A percentile compares a stretch with the other conserved stretches of the same genome.
These are phyloP conservation scores for Talaromyces amestolkiae DNA, from an alignment of 2,329 filamentous ascomycete genomes.

Conservation along the genomic window DNA sequence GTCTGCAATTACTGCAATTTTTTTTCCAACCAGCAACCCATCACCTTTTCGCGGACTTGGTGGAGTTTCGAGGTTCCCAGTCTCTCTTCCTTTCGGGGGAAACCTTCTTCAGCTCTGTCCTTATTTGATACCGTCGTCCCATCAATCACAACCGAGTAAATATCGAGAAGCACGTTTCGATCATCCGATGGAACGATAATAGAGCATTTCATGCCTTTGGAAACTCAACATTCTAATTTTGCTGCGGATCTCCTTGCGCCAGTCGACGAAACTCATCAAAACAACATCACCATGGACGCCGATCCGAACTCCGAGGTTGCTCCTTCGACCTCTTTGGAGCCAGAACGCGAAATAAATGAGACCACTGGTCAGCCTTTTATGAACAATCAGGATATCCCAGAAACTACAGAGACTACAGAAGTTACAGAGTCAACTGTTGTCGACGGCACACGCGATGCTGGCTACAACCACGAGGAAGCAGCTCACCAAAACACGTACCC, in stretches of 20 bases:
- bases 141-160: not conserved
- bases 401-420: not conserved
- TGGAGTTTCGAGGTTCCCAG: not conserved
- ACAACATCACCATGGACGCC: conserved; percentile 13
- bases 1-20: not conserved
- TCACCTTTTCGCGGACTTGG: not conserved
- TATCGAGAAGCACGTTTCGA: not conserved
- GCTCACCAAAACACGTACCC: conserved; percentile 40
- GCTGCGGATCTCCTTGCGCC: not conserved
- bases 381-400: conserved; percentile 5
- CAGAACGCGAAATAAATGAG: not conserved
- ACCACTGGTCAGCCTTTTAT: not conserved
- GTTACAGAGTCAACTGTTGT: conserved; percentile 11
- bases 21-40: not conserved
- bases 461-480: conserved; percentile 45
- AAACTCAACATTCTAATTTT: not conserved
- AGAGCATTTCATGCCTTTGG: not conserved
- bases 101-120: not conserved
- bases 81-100: not conserved
- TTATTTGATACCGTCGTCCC: not conserved
- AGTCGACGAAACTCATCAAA: not conserved
- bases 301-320: conserved; percentile 10
- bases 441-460: conserved; percentile 31
- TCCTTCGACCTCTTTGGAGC: conserved; percentile 2
- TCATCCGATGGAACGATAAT: not conserved